Evolutionary conservation across 768 basidiomycete genomes (phyloP), one percentile per base, ranked within the genome.

Genomic region (Hericium erinaceus): DNA sequence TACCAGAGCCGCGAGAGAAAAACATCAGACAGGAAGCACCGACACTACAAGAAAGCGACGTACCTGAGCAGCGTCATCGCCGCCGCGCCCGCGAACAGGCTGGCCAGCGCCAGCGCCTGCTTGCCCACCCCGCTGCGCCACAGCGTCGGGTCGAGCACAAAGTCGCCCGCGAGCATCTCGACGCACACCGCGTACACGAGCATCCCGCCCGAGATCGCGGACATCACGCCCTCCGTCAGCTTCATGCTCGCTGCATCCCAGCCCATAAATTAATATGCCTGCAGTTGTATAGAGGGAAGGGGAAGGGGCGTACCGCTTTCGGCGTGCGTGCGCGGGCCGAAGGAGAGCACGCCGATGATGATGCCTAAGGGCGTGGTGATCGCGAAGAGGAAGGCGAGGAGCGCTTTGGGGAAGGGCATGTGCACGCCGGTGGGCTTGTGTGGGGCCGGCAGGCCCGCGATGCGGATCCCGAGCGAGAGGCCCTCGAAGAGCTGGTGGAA

Each of bases 401-500:
- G 74, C 4, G 80, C 77, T 50, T 79, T 78, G 52, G 89, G 72
- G 52, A 56, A 57, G 55, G 40, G 40, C 63, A 38, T 63, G 60
- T 20, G 28, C 10, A 10, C 9, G 39, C 26, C 63, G 4, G 65
- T 26, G 22, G 56, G 18, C 13, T 58, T 20, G 40, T 50, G 15
- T 11, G 51, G 53, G 20, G 80, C 72, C 0, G 87, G 84, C 13
- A 92, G 74, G 2, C 80, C 75, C 1, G 89, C 81, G 65, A 89
- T 88, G 15, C 90, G 80, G 54, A 92, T 87, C 2, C 90, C 90
- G 24, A 92, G 77, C 0, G 89, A 90, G 10, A 92, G 76, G 0
- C 89, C 90, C 64, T 92, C 90, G 62, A 92, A 92, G 10, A 91
- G 74, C 64, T 92, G 90, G 66, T 92, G 91, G 68, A 92, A 92